phyloP scores from a whole-genome alignment of 2,329 filamentous ascomycete species.

The Trichophyton benhamiae region DNA sequence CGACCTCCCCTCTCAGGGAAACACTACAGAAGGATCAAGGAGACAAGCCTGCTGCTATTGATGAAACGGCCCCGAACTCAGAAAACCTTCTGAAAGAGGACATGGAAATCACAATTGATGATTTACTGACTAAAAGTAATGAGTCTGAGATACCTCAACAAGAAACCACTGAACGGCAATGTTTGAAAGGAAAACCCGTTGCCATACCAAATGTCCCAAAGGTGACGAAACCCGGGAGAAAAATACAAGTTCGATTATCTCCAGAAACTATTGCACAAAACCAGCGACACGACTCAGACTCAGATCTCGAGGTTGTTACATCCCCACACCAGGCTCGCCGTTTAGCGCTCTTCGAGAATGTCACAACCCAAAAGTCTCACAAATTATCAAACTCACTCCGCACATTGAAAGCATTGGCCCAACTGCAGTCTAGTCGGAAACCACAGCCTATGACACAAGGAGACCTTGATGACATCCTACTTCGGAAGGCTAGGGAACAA shows the following conservation, averaged over 20 bases:
- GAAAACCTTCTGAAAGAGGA: not conserved
- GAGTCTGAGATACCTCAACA: not conserved
- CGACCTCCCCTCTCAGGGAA: conserved; percentile 49
- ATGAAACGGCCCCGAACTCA: not conserved
- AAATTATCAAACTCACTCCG: conserved; percentile 45
- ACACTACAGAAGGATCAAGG: conserved; percentile 10
- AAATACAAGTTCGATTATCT: conserved; percentile 31
- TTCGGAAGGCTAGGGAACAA: conserved; percentile 64
- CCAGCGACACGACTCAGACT: conserved; percentile 35
- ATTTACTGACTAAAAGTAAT: not conserved
- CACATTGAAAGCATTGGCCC: conserved; percentile 60
- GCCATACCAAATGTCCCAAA: not conserved
- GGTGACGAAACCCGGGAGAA: conserved; percentile 10
- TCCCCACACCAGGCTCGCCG: conserved; percentile 31
- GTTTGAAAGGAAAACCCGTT: conserved; percentile 1
- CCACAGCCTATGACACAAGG: conserved; percentile 50
- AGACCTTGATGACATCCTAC: conserved; percentile 56
- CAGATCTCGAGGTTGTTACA: conserved; percentile 51
- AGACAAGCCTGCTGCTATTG: not conserved
- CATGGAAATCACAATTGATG: conserved; percentile 1
- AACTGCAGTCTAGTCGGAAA: conserved; percentile 49
- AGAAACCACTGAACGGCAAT: not conserved
- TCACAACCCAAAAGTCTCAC: conserved; percentile 46
- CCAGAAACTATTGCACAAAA: conserved; percentile 26
- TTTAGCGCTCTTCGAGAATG: conserved; percentile 56